These are phyloP conservation scores for Andrographis paniculata DNA, from an alignment of 305 asterid genomes.

Conservation along the genomic window DNA sequence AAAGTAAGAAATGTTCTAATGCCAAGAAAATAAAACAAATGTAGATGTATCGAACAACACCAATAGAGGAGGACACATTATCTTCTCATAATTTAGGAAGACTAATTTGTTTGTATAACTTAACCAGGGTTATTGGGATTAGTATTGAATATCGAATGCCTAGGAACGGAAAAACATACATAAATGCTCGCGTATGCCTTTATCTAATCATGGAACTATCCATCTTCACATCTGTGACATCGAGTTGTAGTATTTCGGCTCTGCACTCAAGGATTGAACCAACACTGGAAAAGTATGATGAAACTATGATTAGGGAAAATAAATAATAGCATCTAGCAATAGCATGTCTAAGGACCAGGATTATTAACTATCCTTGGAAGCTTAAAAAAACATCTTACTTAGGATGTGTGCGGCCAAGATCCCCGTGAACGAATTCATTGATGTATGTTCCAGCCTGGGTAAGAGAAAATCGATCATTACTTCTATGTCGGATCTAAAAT, in stretches of 20 bases:
- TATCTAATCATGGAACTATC: constrained; percentile 46
- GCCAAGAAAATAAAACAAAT: too few relatives aligned
- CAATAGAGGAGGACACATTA: too few relatives aligned
- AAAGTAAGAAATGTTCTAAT: too few relatives aligned
- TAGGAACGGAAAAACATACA: too few relatives aligned
- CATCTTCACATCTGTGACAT: constrained; percentile 97
- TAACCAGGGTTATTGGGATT: too few relatives aligned
- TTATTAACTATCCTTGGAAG: background rate
- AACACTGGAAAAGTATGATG: constrained; percentile 39
- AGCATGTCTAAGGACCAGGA: too few relatives aligned
- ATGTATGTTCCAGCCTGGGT: constrained; percentile 94
- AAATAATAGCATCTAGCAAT: too few relatives aligned
- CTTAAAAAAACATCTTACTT: constrained; percentile 37
- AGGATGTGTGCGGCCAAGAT: constrained; percentile 89
- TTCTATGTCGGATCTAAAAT: background rate
- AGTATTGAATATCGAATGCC: too few relatives aligned
- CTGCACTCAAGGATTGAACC: constrained; percentile 91
- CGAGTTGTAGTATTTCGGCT: constrained; percentile 91
- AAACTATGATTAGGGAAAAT: background rate
- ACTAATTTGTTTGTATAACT: too few relatives aligned
- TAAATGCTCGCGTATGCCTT: too few relatives aligned
- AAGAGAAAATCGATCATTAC: constrained; percentile 18
- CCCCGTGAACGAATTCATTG: constrained; percentile 95
- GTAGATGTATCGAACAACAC: too few relatives aligned
- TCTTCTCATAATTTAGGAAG: too few relatives aligned